These are phyloP conservation scores for Brassica cretica DNA, from an alignment of 345 rosid species.

Conservation along the genomic window DNA sequence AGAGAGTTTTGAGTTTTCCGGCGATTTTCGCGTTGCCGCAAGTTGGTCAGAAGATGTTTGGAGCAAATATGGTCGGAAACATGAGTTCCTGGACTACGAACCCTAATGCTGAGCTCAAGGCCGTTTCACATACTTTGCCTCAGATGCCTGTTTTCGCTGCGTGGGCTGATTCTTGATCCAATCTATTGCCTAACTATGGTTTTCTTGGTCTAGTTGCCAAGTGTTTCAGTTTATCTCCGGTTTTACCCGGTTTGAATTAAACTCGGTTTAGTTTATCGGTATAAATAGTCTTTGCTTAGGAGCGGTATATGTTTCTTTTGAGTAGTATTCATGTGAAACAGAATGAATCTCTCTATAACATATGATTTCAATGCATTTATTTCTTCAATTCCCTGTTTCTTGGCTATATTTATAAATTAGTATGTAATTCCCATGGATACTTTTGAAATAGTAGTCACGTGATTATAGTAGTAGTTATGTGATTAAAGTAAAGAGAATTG, in stretches of 20 bases:
- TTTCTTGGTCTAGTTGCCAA: conserved; percentile 40
- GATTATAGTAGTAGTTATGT: neutral
- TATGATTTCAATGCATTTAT: conserved; percentile 20
- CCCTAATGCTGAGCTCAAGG: conserved; percentile 58
- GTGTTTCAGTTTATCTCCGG: conserved; percentile 22
- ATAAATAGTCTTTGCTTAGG: conserved; percentile 33
- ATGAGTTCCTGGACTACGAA: conserved; percentile 51
- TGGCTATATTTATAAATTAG: neutral
- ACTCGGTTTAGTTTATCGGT: conserved; percentile 32
- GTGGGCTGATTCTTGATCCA: conserved; percentile 74
- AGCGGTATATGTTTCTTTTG: conserved; percentile 39
- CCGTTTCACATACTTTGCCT: conserved; percentile 54
- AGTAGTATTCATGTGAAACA: conserved; percentile 39
- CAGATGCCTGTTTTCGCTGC: conserved; percentile 79
- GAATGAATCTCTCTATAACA: conserved; percentile 41
- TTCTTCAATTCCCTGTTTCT: neutral
- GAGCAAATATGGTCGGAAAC: conserved; percentile 38
- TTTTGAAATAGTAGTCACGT: neutral
- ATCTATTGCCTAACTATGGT: conserved; percentile 32
- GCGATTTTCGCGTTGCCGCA: conserved; percentile 56
- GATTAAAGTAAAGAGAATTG: neutral
- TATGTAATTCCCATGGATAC: conserved; percentile 5
- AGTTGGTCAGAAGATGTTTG: conserved; percentile 48
- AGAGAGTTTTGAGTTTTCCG: conserved; percentile 46
- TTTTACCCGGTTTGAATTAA: conserved; percentile 29